phyloP scores from a whole-genome alignment of 768 basidiomycete genomes.

The Boletus pseudo-olivaceus region DNA sequence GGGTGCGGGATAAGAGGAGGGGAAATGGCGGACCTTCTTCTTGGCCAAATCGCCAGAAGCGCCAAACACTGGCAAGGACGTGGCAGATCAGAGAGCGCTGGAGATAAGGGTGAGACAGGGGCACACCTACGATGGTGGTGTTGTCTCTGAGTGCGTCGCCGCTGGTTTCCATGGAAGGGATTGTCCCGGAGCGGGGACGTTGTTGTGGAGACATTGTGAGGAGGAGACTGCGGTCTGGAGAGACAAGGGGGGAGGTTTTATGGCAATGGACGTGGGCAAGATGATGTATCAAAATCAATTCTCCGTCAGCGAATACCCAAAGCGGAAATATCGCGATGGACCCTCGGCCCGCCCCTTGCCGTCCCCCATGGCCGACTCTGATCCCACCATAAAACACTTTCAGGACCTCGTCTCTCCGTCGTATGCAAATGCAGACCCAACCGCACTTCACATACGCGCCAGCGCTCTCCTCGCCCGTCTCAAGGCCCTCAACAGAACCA shows the following conservation, averaged over 20 bases:
- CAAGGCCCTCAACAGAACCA: constrained; percentile 72
- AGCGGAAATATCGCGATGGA: not conserved
- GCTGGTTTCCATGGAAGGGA: constrained; percentile 82
- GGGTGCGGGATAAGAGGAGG: constrained; percentile 1
- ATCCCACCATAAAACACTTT: constrained; percentile 58
- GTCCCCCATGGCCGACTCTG: constrained; percentile 31
- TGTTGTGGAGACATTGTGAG: constrained; percentile 31
- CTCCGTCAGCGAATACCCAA: constrained; percentile 10
- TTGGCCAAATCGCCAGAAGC: constrained; percentile 97
- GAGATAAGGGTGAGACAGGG: constrained; percentile 15
- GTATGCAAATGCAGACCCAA: constrained; percentile 41
- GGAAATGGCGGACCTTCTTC: constrained; percentile 76
- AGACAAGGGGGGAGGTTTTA: constrained; percentile 11
- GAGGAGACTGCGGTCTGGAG: not conserved
- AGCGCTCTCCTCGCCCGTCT: constrained; percentile 76
- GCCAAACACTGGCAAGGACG: constrained; percentile 65
- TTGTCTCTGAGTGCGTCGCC: constrained; percentile 78
- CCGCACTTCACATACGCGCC: constrained; percentile 57
- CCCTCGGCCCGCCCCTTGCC: constrained; percentile 7
- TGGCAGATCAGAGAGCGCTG: constrained; percentile 9
- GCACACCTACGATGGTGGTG: constrained; percentile 82
- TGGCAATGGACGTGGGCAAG: constrained; percentile 19
- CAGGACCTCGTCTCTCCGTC: constrained; percentile 57
- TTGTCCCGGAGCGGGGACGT: constrained; percentile 71
- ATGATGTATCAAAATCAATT: not conserved